Conservation (phyloP, 1,284 basidiomycete species). For the Phylloporus gajari region DNA sequence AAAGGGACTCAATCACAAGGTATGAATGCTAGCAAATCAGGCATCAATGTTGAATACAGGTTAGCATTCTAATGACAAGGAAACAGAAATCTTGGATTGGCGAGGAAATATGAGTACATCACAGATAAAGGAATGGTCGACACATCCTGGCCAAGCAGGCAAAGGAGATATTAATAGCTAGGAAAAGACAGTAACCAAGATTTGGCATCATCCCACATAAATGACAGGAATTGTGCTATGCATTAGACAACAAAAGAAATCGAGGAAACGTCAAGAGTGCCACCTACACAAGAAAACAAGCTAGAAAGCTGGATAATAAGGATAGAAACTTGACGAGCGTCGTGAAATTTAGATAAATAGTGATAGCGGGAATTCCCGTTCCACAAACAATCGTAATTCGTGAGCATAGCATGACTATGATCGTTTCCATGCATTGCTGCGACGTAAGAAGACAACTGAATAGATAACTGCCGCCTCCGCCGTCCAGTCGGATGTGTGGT, state of each 20-base stretch:
- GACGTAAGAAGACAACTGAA: constrained; percentile 43
- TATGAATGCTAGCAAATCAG: background rate
- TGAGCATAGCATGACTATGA: constrained; percentile 25
- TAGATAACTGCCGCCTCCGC: constrained; percentile 38
- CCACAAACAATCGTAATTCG: constrained; percentile 43
- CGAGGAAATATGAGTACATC: constrained; percentile 29
- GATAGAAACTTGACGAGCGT: constrained; percentile 34
- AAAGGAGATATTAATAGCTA: constrained; percentile 3
- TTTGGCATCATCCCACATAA: constrained; percentile 13
- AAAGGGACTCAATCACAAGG: background rate
- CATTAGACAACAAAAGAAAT: constrained; percentile 17
- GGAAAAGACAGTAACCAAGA: constrained; percentile 23
- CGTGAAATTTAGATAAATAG: constrained; percentile 36
- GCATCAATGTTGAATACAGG: background rate
- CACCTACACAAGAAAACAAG: constrained; percentile 32
- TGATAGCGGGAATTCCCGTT: constrained; percentile 23
- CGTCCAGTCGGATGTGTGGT: constrained; percentile 34
- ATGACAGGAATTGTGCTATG: constrained; percentile 15
- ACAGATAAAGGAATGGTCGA: constrained; percentile 18
- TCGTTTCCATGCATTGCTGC: constrained; percentile 29
- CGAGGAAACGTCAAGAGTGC: constrained; percentile 10
- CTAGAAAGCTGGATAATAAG: constrained; percentile 38
- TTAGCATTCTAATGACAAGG: constrained; percentile 8
- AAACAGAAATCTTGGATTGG: constrained; percentile 27
- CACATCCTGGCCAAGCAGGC: constrained; percentile 39